Base-by-base conservation (phyloP, 805 yeast species). In the Ogataea salicorniae region DNA sequence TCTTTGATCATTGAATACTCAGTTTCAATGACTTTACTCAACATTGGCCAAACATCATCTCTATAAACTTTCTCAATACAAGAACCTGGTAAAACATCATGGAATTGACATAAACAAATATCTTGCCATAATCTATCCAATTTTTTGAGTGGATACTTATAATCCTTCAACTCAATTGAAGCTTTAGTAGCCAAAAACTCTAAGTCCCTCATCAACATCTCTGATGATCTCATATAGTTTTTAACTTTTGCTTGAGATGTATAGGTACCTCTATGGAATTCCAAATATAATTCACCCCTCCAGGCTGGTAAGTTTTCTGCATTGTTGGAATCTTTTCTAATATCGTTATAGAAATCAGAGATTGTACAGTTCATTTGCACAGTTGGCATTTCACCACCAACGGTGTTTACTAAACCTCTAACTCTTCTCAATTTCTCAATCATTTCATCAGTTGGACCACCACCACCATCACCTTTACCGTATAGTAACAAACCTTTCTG, bases 401-500 rank as follows among this genome's bases (percentile, higher is more conserved):
- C 84, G 5, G 84, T 83, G 60, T 92, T 86, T 18, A 90, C 77
- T 50, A 91, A 66, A 15, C 97, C 97, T 60, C 98, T 78, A 63
- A 92, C 84, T 57, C 98, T 81, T 62, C 98, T 81, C 60, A 92
- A 74, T 63, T 89, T 91, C 62, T 94, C 98, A 53, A 92, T 60
- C 96, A 90, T 91, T 60, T 87, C 96, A 37, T 87, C 86, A 4
- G 88, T 83, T 41, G 99, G 98, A 7, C 99, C 99, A 54, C 99
- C 99, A 52, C 99, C 99, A 58, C 99, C 99, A 64, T 92, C 99
- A 59, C 99, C 99, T 58, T 86, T 83, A 37, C 99, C 99, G 58
- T 79, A 94, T 39, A 90, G 71, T 61, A 94, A 70, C 57, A 92
- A 71, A 0, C 96, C 92, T 9, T 87, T 81, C 50, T 87, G 92